Base-by-base conservation (phyloP, 176 grass and related monocot species). In the Rhynchospora tenuis region DNA sequence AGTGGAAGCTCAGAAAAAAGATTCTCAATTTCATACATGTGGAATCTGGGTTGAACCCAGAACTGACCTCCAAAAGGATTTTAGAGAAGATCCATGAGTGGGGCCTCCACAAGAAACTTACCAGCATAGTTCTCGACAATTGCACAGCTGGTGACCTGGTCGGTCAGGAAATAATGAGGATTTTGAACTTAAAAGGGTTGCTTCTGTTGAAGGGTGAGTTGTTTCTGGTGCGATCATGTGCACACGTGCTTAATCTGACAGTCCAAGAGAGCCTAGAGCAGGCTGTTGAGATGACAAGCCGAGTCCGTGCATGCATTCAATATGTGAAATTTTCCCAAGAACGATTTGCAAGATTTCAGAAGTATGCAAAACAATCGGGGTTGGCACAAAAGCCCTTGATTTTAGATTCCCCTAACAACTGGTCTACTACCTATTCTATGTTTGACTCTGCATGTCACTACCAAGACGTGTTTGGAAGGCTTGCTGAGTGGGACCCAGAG, bases 1-100 rank as follows among this genome's bases (percentile, higher is more conserved):
- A 99, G 55, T 95, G 96, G 96, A 95, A 91, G 88, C 78, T 93
- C 83, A 81, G 89, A 87, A 95, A 95, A 91, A 99, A 90, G 80
- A 93, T 95, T 81, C 88, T 99, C 22, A 95, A 93, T 70, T 95
- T 99, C 81, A 86, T 95, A 80, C 91, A 88, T 76, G 55, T 93
- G 27, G 91, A 91, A 62, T 55, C 90, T 55, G 80, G 87, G 58
- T 87, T 88, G 31, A 83, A 84, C 72, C 47, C 73, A 44, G 86
- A 88, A 64, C 83, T 93, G 79, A 90, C 88, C 68, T 83, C 87
- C 78, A 91, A 74, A 70, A 80, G 82, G 28, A 93, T 99, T 58
- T 71, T 90, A 59, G 93, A 95, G 73, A 99, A 89, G 80, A 86
- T 95, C 70, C 89, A 85, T 3, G 84, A 83, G 61, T 99, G 96